phyloP scores from a whole-genome alignment of 2,329 filamentous ascomycete species.

The Tolypocladium inflatum region DNA sequence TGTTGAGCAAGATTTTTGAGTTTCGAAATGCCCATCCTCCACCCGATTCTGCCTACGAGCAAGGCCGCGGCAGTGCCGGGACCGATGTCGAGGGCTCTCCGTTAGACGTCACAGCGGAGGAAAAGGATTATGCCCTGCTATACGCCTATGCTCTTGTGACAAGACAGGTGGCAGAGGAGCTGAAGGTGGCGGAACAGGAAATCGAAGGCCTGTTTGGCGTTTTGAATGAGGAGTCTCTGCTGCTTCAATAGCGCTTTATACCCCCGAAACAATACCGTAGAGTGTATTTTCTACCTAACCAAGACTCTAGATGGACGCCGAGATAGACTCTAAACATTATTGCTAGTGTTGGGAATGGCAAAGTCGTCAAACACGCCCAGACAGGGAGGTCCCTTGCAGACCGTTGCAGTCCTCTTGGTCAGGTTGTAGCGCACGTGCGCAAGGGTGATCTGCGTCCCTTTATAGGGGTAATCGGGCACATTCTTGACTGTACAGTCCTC shows the following conservation, averaged over 20 bases:
- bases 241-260: conserved; percentile 3
- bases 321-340: no score
- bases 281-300: no score
- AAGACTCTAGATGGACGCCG: no score
- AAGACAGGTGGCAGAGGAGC: conserved; percentile 50
- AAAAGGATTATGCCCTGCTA: conserved; percentile 76
- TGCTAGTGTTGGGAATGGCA: background rate
- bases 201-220: conserved; percentile 50
- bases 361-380: background rate
- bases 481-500: conserved; percentile 1
- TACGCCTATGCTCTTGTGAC: conserved; percentile 75
- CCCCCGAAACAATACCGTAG: no score
- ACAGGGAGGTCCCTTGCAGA: conserved; percentile 5
- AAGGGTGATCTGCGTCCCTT: conserved; percentile 1
- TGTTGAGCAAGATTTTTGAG: conserved; percentile 75
- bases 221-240: conserved; percentile 20
- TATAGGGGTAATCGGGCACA: conserved; percentile 5
- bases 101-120: conserved; percentile 33
- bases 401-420: conserved; percentile 3
- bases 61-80: background rate
- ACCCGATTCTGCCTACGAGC: background rate
- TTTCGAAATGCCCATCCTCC: conserved; percentile 55
- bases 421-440: conserved; percentile 5
- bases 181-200: conserved; percentile 45
- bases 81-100: background rate